A percentile compares a stretch with the other conserved stretches of the same genome.
phyloP scores from a whole-genome alignment of 129 eudicot species.

The Flaveria robusta region DNA sequence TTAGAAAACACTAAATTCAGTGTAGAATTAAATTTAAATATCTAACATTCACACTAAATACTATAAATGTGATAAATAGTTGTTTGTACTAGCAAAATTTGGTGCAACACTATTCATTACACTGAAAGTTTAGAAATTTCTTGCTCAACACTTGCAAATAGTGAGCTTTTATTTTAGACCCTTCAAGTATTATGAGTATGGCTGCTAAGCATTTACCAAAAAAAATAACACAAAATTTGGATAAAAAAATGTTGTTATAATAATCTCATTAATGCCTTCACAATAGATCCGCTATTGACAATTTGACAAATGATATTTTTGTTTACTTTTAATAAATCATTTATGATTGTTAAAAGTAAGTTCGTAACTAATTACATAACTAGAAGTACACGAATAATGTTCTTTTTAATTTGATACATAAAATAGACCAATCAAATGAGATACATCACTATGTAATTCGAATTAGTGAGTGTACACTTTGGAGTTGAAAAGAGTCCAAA shows the following conservation, averaged over 20 bases:
- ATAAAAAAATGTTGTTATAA: background rate
- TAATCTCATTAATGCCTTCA: background rate
- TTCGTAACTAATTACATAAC: background rate
- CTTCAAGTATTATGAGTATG: background rate
- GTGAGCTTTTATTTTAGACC: background rate
- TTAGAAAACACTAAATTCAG: background rate
- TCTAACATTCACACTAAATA: background rate
- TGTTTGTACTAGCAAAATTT: background rate
- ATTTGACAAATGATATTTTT: background rate
- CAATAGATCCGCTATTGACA: background rate
- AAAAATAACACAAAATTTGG: background rate
- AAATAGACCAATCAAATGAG: background rate
- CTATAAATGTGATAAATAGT: background rate
- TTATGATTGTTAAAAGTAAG: background rate
- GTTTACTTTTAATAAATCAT: background rate
- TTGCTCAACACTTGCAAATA: background rate
- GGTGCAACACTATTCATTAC: background rate
- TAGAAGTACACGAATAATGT: background rate
- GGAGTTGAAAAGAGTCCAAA: background rate
- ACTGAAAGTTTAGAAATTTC: background rate
- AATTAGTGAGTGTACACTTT: background rate
- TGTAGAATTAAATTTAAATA: background rate
- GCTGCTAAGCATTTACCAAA: background rate
- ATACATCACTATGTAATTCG: background rate
- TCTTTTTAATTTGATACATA: background rate